Evolutionary conservation across 2,329 filamentous ascomycete species (phyloP).

Genomic region (Penicillium sumatraense): DNA sequence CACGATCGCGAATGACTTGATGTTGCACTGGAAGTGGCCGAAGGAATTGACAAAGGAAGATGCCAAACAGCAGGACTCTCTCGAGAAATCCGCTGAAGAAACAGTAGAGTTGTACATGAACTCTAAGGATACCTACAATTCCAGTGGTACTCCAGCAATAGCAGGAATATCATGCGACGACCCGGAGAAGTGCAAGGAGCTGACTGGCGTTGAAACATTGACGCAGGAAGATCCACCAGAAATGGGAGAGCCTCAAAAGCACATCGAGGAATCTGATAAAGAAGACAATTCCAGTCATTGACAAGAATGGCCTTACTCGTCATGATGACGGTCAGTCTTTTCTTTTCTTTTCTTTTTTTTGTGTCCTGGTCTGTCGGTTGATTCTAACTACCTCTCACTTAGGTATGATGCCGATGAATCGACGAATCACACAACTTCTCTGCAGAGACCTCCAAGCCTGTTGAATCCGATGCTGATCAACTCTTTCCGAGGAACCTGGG

Average conservation of each 20-base stretch:
- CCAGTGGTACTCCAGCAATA: background rate
- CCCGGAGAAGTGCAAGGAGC: background rate
- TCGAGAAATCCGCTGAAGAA: background rate
- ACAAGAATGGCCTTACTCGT: too few species aligned
- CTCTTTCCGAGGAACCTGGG: too few species aligned
- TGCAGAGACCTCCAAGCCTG: too few species aligned
- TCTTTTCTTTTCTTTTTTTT: too few species aligned
- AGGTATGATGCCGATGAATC: too few species aligned
- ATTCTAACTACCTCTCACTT: too few species aligned
- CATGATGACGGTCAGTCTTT: too few species aligned
- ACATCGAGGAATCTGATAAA: background rate
- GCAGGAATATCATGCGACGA: background rate
- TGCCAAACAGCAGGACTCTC: background rate
- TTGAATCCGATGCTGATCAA: too few species aligned
- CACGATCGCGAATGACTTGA: constrained; percentile 70
- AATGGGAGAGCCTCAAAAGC: background rate
- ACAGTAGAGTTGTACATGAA: background rate
- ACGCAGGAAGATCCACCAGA: background rate
- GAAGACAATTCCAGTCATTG: too few species aligned
- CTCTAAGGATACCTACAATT: background rate
- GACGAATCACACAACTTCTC: too few species aligned
- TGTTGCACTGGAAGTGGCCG: constrained; percentile 69
- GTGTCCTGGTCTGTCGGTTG: too few species aligned
- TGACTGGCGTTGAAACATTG: background rate
- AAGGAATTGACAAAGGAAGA: background rate